Base-by-base conservation (phyloP, 495 filamentous ascomycete genomes). In the Filosporella fistucella region DNA sequence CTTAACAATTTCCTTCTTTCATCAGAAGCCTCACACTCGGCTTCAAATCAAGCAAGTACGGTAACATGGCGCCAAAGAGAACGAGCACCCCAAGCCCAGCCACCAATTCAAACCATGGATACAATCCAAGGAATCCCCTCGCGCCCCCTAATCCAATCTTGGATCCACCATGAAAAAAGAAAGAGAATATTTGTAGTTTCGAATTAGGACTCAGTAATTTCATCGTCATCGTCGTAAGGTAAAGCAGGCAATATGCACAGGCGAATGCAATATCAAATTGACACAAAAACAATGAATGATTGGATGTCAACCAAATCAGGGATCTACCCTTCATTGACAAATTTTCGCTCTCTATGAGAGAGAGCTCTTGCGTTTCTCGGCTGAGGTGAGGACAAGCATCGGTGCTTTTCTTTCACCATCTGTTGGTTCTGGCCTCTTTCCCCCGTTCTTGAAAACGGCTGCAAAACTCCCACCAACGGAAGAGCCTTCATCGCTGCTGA, bases 361-460 rank as follows among this genome's bases (percentile, higher is more conserved):
- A 39, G 82, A 74, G 63, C 78, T 86, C 74, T 89, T 95, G 61
- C 90, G 85, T 80, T 95, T 95, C 69, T 94, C 89, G 47, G 86
- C 88, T 61, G 82, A 89, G 47, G 82, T 89, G 39, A 95, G 76
- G 50, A 96, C 85, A 63, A 95, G 79, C 75, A 89, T 84, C 10
- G 89, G 84, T 40, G 84, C 86, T 76, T 84, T 91, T 61, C 86
- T 85, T 61, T 84, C 77, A 39, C 82, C 82, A 32, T 76, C 75
- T 55, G 65, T 68, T 16, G 63, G 60, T 42, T 73, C 70, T 11
- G 56, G 64, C 47, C 68, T 76, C 59, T 70, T 68, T 38, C 63
- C 61, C 34, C 70, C 64, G 38, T 71, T 72, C 72, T 80, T 80
- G 54, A 80, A 73, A n/a, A 78, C 70, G 35, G 70, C 74, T 22